Evolutionary conservation across 805 yeast genomes (phyloP).

Genomic region (Metschnikowia lachancei): DNA sequence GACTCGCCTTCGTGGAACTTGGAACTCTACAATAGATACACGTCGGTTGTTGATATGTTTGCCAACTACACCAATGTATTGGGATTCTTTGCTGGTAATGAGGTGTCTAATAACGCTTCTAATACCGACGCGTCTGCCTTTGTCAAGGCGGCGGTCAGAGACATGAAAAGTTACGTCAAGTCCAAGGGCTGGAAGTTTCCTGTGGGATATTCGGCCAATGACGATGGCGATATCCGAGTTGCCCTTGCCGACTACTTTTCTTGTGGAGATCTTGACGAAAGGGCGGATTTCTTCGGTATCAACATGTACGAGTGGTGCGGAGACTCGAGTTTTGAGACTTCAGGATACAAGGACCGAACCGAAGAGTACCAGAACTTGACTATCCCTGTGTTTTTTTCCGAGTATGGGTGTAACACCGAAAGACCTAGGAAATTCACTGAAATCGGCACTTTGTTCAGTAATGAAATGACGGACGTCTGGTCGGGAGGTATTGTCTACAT

Average conservation of each 20-base stretch:
- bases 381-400: slow-evolving; percentile 83
- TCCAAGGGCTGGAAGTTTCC: slow-evolving; percentile 62
- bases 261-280: slow-evolving; percentile 68
- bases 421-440: slow-evolving; percentile 78
- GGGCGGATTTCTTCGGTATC: slow-evolving; percentile 77
- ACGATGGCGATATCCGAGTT: slow-evolving; percentile 77
- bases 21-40: slow-evolving; percentile 71
- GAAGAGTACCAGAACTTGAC: slow-evolving; percentile 67
- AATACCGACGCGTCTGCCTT: slow-evolving; percentile 90
- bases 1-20: slow-evolving; percentile 76
- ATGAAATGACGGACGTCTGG: slow-evolving; percentile 84
- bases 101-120: slow-evolving; percentile 79
- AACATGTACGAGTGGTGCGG: slow-evolving; percentile 93
- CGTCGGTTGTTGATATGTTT: slow-evolving; percentile 76
- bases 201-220: slow-evolving; percentile 91
- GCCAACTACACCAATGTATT: slow-evolving; percentile 74
- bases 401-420: slow-evolving; percentile 78
- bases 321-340: slow-evolving; percentile 48
- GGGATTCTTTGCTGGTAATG: slow-evolving; percentile 98
- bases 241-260: slow-evolving; percentile 79
- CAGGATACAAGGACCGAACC: slow-evolving; percentile 74
- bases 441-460: slow-evolving; percentile 62
- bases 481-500: slow-evolving; percentile 92
- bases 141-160: slow-evolving; percentile 95
- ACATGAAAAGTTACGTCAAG: slow-evolving; percentile 71